phyloP scores from a whole-genome alignment of 768 basidiomycete species.

The Dentipellis sp. region DNA sequence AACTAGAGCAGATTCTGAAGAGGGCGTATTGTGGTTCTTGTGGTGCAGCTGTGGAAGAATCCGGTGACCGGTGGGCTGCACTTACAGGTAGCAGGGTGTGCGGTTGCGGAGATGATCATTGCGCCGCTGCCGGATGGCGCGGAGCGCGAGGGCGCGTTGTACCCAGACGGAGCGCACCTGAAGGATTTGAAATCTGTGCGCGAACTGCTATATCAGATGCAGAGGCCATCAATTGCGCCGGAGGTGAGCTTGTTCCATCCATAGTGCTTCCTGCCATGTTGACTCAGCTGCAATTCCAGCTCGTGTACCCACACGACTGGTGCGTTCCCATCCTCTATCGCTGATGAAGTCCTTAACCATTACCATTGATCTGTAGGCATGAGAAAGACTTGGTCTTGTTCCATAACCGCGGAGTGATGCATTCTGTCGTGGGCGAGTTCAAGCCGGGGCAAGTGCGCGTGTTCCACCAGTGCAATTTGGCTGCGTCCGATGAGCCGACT shows the following conservation, averaged over 20 bases:
- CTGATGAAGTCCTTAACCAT: no score
- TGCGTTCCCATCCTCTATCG: no score
- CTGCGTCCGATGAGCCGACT: slow-evolving; percentile 59
- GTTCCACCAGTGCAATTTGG: slow-evolving; percentile 86
- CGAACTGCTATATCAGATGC: slow-evolving; percentile 73
- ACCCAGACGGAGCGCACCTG: slow-evolving; percentile 74
- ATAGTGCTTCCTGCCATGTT: neutral
- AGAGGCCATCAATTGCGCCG: slow-evolving; percentile 83
- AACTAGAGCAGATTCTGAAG: neutral
- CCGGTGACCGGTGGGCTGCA: slow-evolving; percentile 75
- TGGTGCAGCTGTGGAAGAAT: slow-evolving; percentile 80
- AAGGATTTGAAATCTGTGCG: slow-evolving; percentile 67
- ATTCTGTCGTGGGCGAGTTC: slow-evolving; percentile 74
- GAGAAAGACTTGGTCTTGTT: slow-evolving; percentile 74
- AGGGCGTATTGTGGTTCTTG: neutral
- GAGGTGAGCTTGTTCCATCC: slow-evolving; percentile 29
- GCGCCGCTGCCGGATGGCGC: slow-evolving; percentile 60
- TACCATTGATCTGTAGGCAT: slow-evolving; percentile 8
- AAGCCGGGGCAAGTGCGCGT: slow-evolving; percentile 54
- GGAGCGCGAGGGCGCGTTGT: slow-evolving; percentile 52
- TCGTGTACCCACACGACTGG: slow-evolving; percentile 90
- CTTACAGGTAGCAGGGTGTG: slow-evolving; percentile 86
- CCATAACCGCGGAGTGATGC: slow-evolving; percentile 78
- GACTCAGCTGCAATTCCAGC: slow-evolving; percentile 23
- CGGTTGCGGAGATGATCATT: slow-evolving; percentile 53